phyloP scores from a whole-genome alignment of 345 rosid species.

The Eucalyptus erythrocorys region DNA sequence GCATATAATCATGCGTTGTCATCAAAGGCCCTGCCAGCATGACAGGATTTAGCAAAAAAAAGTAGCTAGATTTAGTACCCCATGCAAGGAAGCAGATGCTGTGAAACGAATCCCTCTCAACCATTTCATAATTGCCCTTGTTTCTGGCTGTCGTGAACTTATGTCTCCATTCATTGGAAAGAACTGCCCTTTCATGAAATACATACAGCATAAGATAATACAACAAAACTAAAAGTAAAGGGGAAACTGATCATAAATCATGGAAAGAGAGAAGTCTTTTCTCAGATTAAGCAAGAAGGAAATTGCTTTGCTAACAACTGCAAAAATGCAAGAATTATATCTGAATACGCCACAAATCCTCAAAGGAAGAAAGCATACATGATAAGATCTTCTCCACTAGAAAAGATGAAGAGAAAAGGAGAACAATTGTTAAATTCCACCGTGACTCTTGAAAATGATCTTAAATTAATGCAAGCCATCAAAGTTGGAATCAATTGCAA shows the following conservation, averaged over 20 bases:
- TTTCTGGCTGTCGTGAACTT: conserved; percentile 71
- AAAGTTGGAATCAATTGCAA: neutral
- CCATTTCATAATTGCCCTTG: conserved; percentile 83
- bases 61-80: conserved; percentile 36
- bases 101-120: conserved; percentile 58
- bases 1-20: neutral
- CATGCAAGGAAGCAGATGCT: conserved; percentile 88
- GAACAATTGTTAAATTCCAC: neutral
- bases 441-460: neutral
- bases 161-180: conserved; percentile 55
- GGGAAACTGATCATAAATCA: neutral
- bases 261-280: neutral
- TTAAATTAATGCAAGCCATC: neutral
- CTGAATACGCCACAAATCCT: neutral
- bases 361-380: neutral
- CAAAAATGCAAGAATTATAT: neutral
- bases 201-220: neutral
- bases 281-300: neutral
- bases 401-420: neutral
- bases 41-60: neutral
- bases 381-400: neutral
- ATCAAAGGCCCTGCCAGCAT: neutral
- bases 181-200: conserved; percentile 30
- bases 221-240: neutral
- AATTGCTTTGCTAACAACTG: neutral